These are phyloP conservation scores for Paracorniculantispora psalliotae DNA, from an alignment of 2,329 filamentous ascomycete species.

Conservation along the genomic window DNA sequence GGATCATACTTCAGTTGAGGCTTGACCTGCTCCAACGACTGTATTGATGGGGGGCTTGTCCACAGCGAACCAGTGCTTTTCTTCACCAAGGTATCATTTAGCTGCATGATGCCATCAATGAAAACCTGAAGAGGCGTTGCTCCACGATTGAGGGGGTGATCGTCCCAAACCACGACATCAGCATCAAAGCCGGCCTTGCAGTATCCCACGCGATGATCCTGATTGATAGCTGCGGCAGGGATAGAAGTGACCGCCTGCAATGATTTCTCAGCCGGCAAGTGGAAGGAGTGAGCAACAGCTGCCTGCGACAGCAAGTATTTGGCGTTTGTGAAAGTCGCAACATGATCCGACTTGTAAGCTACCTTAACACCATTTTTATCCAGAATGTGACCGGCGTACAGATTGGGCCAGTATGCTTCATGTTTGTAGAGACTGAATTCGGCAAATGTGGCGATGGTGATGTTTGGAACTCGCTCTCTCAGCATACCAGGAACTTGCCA, in stretches of 20 bases:
- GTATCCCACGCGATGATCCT: conserved; percentile 40
- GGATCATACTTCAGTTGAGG: conserved; percentile 22
- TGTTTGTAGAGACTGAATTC: conserved; percentile 38
- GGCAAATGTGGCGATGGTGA: conserved; percentile 39
- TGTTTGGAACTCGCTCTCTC: conserved; percentile 33
- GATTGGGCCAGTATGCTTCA: conserved; percentile 36
- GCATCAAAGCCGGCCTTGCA: conserved; percentile 42
- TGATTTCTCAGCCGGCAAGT: conserved; percentile 35
- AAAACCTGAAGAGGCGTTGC: conserved; percentile 43
- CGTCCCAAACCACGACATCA: conserved; percentile 46
- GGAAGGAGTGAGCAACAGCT: conserved; percentile 37
- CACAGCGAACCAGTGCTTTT: conserved; percentile 21
- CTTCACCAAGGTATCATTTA: conserved; percentile 28
- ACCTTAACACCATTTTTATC: conserved; percentile 35
- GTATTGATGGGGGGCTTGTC: not conserved
- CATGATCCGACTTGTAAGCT: conserved; percentile 41
- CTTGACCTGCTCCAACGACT: not conserved
- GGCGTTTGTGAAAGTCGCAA: conserved; percentile 29
- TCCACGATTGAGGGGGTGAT: conserved; percentile 40
- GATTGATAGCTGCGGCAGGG: conserved; percentile 38
- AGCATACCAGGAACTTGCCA: conserved; percentile 37
- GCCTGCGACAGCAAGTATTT: conserved; percentile 39
- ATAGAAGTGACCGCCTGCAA: conserved; percentile 41
- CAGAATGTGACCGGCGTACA: conserved; percentile 36
- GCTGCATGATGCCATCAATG: conserved; percentile 37